Base-by-base conservation (phyloP, 129 eudicot species). In the Sambucus nigra region DNA sequence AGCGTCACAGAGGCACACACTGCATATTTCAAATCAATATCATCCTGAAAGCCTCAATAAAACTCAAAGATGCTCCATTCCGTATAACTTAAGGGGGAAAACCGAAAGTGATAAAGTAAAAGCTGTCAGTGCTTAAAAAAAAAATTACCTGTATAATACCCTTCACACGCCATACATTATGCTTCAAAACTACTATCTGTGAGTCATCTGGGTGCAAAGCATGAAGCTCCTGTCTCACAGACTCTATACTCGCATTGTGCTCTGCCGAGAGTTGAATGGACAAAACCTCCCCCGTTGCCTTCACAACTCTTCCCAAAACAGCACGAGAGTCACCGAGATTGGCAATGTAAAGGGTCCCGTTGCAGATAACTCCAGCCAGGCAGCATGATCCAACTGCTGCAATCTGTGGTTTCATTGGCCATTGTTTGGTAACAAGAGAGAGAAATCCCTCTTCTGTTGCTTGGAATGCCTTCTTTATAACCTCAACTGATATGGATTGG, bases 331-430 rank as follows among this genome's bases (percentile, higher is more conserved):
- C 97, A 25, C 97, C 97, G 25, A 81, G 81, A 61, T 89, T 89
- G 5, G 97, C 97, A 7, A 88, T 51, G 66, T 88, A 88, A 46
- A 88, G 92, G 41, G 66, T 80, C 6, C 94, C 95, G 28, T 51
- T 46, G 40, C 97, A 84, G 44, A 88, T 74, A 4, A 88, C 77
- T 57, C 97, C 94, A 24, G 81, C 87, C 44, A 88, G 77, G 53
- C 97, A 88, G 74, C 97, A 88, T 9, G 97, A 88, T 31, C 97
- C 97, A 65, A 88, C 97, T 1, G 97, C 94, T 15, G 97, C 97
- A 39, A 88, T 81, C 77, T 88, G 97, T 5, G 97, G 88, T 13
- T 69, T 66, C 73, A 76, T 73, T 21, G 87, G 83, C 97, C 97
- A 89, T 42, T 89, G 92, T 63, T 73, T 79, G 48, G 83, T 47